These are phyloP conservation scores for Leccinum fuscescens DNA, from an alignment of 1,284 basidiomycete genomes.

Conservation along the genomic window DNA sequence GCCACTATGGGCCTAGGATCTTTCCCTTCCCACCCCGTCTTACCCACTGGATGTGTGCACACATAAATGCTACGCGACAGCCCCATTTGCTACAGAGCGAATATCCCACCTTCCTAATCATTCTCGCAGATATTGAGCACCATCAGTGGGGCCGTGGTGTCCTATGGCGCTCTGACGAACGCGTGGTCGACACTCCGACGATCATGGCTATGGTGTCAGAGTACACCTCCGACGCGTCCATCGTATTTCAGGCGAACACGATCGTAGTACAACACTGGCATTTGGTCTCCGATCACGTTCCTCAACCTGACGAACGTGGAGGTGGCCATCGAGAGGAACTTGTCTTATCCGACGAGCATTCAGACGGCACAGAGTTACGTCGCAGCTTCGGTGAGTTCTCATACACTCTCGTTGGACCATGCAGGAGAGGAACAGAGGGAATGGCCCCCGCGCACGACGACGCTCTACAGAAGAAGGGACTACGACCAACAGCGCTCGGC, in stretches of 20 bases:
- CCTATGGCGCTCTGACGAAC: not conserved
- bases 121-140: not conserved
- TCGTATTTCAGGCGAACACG: constrained; percentile 53
- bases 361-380: constrained; percentile 44
- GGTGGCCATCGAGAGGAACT: constrained; percentile 55
- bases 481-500: too few relatives aligned
- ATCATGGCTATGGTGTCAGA: constrained; percentile 41
- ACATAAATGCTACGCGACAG: not conserved
- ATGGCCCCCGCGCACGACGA: too few relatives aligned
- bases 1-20: not conserved
- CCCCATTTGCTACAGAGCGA: not conserved
- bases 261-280: constrained; percentile 46
- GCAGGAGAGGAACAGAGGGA: too few relatives aligned
- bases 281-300: constrained; percentile 57
- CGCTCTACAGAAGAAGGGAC: too few relatives aligned
- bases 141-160: not conserved
- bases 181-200: constrained; percentile 51
- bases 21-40: not conserved
- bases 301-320: constrained; percentile 56
- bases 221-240: constrained; percentile 47
- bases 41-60: not conserved
- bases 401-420: too few relatives aligned
- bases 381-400: constrained; percentile 5
- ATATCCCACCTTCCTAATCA: not conserved
- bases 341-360: constrained; percentile 55